Evolutionary conservation across 805 yeast species (phyloP), one percentile per base, ranked within the genome.

Genomic region (Candida sithepensis): DNA sequence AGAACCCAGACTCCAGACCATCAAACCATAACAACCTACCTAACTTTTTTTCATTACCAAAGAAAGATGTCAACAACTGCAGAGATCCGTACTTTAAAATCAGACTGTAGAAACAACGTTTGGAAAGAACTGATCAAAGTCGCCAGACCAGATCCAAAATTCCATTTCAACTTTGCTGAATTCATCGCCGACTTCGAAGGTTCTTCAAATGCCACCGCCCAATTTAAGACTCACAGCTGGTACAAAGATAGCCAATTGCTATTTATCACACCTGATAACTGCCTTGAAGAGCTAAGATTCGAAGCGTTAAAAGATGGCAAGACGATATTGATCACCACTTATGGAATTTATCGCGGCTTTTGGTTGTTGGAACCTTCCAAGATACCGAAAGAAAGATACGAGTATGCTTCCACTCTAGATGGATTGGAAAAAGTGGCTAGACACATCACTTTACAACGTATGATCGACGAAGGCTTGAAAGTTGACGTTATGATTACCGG

Each of bases 121-220:
- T 63, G 67, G 66, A 32, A 47, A 6, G 53, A 61, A 48, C 48
- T 63, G 22, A 46, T 54, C 13, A 61, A 61, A 46, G 67, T 63
- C 18, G 66, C 67, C 4, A 49, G 47, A 39, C 67, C 67, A 13
- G 67, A 63, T 48, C 59, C 67, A 4, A 48, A 55, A 22, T 63
- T 62, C 41, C 63, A 63, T 41, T 63, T 41, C 46, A 51, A 62
- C 41, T 63, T 63, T 54, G 61, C 65, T 13, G 66, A 63, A 45
- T 63, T 62, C 41, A 63, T 63, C 22, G 67, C 67, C 2, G 67
- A 63, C 44, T 63, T 62, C 45, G 54, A 61, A 41, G 66, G 65
- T 28, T 62, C 66, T 16, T 46, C 51, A 8, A 39, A 47, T 20
- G 60, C 66, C 9, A 56, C 62, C 2, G 34, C 44, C 12, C 39